phyloP scores from a whole-genome alignment of 192 early-diverging fungal species.

The Coemansia sp. region DNA sequence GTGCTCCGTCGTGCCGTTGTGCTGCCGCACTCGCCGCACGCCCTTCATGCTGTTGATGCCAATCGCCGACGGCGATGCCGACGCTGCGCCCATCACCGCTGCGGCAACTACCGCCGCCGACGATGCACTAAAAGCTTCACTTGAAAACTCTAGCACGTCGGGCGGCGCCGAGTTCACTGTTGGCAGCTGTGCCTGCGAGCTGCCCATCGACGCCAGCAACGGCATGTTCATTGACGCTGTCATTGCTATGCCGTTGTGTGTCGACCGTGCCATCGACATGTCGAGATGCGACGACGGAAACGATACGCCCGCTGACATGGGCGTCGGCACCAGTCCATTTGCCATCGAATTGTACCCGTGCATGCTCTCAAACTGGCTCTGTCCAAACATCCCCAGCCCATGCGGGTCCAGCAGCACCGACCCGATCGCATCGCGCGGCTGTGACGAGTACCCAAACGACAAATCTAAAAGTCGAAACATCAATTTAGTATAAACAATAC shows the following conservation, averaged over 20 bases:
- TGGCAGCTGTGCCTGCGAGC: slow-evolving; percentile 9
- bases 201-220: background rate
- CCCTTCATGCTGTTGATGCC: slow-evolving; percentile 5
- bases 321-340: slow-evolving; percentile 22
- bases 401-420: slow-evolving; percentile 31
- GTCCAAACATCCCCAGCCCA: slow-evolving; percentile 17
- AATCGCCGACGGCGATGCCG: background rate
- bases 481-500: background rate
- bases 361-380: slow-evolving; percentile 20
- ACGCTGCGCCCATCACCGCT: background rate
- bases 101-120: background rate
- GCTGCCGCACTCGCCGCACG: slow-evolving; percentile 21
- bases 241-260: background rate
- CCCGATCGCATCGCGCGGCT: slow-evolving; percentile 24
- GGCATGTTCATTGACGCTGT: slow-evolving; percentile 12
- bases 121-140: slow-evolving; percentile 18
- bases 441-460: slow-evolving; percentile 35
- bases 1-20: slow-evolving; percentile 50
- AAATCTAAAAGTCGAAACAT: slow-evolving; percentile 32
- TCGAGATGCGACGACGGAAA: slow-evolving; percentile 16
- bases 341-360: slow-evolving; percentile 21
- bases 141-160: slow-evolving; percentile 42
- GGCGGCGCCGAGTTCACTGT: slow-evolving; percentile 40
- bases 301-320: slow-evolving; percentile 27
- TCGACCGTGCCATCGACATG: slow-evolving; percentile 6